These are phyloP conservation scores for Ceratocystis eucalypticola DNA, from an alignment of 2,329 filamentous ascomycete species.

Conservation along the genomic window DNA sequence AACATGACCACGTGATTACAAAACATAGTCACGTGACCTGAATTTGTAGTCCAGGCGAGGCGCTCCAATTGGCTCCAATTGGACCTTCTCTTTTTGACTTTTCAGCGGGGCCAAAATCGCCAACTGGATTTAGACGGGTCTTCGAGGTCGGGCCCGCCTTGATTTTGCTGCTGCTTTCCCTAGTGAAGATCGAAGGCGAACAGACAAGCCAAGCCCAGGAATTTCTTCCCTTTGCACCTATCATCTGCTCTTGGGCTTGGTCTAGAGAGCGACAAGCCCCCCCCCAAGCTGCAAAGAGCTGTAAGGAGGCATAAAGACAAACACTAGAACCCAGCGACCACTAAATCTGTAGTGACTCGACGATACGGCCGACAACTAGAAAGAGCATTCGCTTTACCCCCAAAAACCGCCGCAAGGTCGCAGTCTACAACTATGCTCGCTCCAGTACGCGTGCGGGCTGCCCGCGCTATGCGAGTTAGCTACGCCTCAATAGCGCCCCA, in stretches of 20 bases:
- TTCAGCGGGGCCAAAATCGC: background rate
- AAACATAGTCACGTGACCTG: too few relatives aligned
- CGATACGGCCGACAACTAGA: background rate
- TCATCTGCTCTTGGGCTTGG: too few relatives aligned
- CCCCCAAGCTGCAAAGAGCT: too few relatives aligned
- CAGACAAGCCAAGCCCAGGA: too few relatives aligned
- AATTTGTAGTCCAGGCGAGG: too few relatives aligned
- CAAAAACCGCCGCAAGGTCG: background rate
- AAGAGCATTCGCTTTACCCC: background rate
- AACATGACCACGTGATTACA: too few relatives aligned
- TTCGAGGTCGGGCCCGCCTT: background rate
- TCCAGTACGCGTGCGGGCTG: constrained; percentile 10
- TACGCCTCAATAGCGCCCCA: background rate
- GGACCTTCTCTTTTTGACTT: background rate
- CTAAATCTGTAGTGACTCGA: background rate
- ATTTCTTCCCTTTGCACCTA: too few relatives aligned
- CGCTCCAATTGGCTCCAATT: background rate
- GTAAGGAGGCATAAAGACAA: too few relatives aligned
- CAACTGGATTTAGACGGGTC: background rate
- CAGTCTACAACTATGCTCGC: constrained; percentile 9
- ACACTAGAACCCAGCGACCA: too few relatives aligned
- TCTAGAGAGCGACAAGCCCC: too few relatives aligned
- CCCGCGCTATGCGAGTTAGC: background rate
- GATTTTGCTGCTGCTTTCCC: background rate
- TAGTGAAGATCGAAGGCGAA: background rate